Percentiles rank a stretch among this genome's conserved stretches.
Evolutionary conservation across 441 rosid genomes (phyloP).

Genomic region (Populus trichocarpa): DNA sequence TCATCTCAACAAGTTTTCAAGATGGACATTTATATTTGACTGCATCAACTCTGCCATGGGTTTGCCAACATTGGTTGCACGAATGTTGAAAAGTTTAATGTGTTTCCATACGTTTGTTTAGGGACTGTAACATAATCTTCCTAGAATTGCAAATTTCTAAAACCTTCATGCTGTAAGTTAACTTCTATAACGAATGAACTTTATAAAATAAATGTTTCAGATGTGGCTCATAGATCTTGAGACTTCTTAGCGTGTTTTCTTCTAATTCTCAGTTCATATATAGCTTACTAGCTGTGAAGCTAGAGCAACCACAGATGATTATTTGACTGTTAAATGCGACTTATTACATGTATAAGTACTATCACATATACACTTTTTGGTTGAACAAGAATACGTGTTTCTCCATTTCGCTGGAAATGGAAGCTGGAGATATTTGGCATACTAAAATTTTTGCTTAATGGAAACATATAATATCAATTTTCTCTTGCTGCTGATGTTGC

Average conservation of each 20-base stretch:
- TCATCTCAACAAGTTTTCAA: background rate
- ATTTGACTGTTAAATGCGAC: background rate
- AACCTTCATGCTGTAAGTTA: background rate
- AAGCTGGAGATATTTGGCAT: background rate
- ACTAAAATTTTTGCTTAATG: background rate
- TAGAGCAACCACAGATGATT: background rate
- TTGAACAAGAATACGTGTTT: background rate
- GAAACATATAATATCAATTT: background rate
- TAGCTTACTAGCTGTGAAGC: background rate
- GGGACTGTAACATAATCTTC: background rate
- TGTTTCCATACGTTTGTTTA: background rate
- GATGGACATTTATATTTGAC: background rate
- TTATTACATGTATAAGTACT: background rate
- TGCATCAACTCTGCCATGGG: background rate
- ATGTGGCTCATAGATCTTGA: background rate
- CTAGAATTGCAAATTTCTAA: background rate
- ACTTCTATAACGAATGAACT: background rate
- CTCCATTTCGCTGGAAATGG: background rate
- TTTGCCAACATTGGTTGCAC: background rate
- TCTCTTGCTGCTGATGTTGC: background rate
- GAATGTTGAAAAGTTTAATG: background rate
- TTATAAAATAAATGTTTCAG: background rate
- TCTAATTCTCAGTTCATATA: background rate
- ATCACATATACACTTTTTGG: background rate
- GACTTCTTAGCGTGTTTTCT: background rate